Percentiles rank a stretch among this genome's conserved stretches.
phyloP scores from a whole-genome alignment of 345 rosid species.

The Excoecaria cochinchinensis region DNA sequence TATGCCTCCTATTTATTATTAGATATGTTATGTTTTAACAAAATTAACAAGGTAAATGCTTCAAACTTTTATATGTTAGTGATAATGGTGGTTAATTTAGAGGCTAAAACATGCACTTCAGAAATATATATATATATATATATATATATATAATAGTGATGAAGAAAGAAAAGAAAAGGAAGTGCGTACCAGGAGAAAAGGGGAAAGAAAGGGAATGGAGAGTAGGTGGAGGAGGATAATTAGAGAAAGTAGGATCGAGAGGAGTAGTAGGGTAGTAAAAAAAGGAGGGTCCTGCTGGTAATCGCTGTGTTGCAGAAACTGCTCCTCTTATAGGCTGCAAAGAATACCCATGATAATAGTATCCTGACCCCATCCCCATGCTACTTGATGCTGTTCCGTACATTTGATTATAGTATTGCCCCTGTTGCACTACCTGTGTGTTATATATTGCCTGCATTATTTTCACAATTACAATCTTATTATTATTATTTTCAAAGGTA shows the following conservation, averaged over 20 bases:
- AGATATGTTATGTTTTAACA: neutral
- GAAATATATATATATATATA: neutral
- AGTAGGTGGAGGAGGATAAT: slow-evolving; percentile 37
- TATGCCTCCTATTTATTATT: neutral
- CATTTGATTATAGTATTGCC: slow-evolving; percentile 64
- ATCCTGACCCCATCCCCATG: slow-evolving; percentile 44
- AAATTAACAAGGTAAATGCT: too few species aligned
- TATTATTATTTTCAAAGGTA: too few species aligned
- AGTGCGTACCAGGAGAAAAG: slow-evolving; percentile 47
- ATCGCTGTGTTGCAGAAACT: slow-evolving; percentile 37
- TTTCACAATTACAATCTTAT: too few species aligned
- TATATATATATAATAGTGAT: neutral
- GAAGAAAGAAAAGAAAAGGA: neutral
- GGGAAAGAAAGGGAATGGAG: slow-evolving; percentile 40
- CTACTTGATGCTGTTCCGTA: slow-evolving; percentile 48
- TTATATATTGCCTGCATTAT: slow-evolving; percentile 57
- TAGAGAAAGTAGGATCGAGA: slow-evolving; percentile 32
- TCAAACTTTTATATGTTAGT: too few species aligned
- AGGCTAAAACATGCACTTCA: too few species aligned
- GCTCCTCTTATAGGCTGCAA: slow-evolving; percentile 59
- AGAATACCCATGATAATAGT: slow-evolving; percentile 60
- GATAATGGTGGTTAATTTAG: too few species aligned
- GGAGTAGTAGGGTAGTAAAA: slow-evolving; percentile 53
- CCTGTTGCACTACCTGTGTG: slow-evolving; percentile 59
- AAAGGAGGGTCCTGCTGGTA: slow-evolving; percentile 41